Percentiles rank a stretch among this genome's conserved stretches.
Evolutionary conservation across 805 yeast genomes (phyloP).

Genomic region (Blastobotrys americana): DNA sequence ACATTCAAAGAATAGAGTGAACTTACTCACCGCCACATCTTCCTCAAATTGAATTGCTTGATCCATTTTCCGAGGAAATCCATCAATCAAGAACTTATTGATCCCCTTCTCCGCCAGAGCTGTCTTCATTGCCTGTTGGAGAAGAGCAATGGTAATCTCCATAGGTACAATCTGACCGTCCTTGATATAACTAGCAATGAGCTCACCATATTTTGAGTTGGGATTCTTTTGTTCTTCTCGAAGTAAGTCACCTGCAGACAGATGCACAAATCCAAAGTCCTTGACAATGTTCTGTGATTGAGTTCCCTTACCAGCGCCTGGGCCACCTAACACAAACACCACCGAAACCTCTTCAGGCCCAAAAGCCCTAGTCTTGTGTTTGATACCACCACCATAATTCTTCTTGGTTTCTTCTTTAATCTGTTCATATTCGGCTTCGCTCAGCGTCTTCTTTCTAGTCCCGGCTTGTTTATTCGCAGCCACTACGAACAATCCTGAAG

Average conservation of each 20-base stretch:
- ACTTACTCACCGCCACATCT: slow-evolving; percentile 30
- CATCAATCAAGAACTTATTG: slow-evolving; percentile 69
- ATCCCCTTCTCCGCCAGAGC: slow-evolving; percentile 33
- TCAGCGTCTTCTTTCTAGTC: slow-evolving; percentile 21
- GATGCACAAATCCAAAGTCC: slow-evolving; percentile 67
- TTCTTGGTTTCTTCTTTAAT: slow-evolving; percentile 27
- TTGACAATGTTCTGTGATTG: slow-evolving; percentile 55
- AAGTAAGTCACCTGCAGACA: slow-evolving; percentile 82
- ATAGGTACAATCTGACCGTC: slow-evolving; percentile 88
- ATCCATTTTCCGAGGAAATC: slow-evolving; percentile 92
- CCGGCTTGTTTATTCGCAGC: slow-evolving; percentile 27
- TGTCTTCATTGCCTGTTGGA: slow-evolving; percentile 63
- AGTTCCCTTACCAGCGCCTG: slow-evolving; percentile 35
- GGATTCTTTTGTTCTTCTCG: slow-evolving; percentile 75
- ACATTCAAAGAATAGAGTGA: slow-evolving; percentile 7
- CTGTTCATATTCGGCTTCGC: slow-evolving; percentile 31
- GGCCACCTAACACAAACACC: slow-evolving; percentile 83
- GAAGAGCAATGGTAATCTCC: slow-evolving; percentile 66
- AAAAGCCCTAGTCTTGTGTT: slow-evolving; percentile 37
- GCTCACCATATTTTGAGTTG: slow-evolving; percentile 69
- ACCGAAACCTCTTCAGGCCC: slow-evolving; percentile 64
- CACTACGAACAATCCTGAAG: slow-evolving; percentile 29
- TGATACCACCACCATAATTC: slow-evolving; percentile 6
- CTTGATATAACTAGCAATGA: slow-evolving; percentile 70
- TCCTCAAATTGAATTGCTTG: slow-evolving; percentile 82